These are phyloP conservation scores for Silene noctiflora DNA, from an alignment of 179 eudicot species.

Conservation along the genomic window DNA sequence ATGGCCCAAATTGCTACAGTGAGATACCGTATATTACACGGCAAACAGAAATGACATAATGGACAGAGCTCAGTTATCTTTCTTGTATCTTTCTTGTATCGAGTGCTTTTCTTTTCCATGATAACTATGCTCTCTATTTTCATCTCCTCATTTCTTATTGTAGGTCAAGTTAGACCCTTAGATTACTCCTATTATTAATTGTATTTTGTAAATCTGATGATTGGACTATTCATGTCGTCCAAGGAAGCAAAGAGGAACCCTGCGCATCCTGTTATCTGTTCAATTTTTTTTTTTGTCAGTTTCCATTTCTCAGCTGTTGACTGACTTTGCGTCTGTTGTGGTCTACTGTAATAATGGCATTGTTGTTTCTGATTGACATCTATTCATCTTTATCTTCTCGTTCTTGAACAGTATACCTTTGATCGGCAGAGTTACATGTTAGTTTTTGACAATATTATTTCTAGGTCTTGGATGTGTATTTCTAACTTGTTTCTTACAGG, in stretches of 20 bases:
- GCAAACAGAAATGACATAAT: too few species aligned
- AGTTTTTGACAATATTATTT: background rate
- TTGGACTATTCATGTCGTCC: background rate
- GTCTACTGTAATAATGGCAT: background rate
- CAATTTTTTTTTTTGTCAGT: background rate
- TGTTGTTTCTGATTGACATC: background rate
- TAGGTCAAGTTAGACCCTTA: background rate
- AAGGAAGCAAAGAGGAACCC: background rate
- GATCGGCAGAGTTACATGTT: background rate
- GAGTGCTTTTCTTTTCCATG: background rate
- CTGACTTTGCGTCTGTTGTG: background rate
- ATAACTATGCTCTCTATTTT: background rate
- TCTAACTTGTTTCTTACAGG: slow-evolving; percentile 40
- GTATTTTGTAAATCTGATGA: background rate
- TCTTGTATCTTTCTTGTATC: background rate
- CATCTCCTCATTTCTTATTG: background rate
- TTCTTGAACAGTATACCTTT: background rate
- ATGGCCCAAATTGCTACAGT: too few species aligned
- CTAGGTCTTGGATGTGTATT: background rate
- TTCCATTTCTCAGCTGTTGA: background rate
- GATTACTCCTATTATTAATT: background rate
- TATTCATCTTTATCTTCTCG: background rate
- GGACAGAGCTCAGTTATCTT: background rate
- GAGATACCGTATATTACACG: too few species aligned
- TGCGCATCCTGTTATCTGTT: background rate